These are phyloP conservation scores for Taphrina flavorubra DNA, from an alignment of 1,139 yeast genomes.

Conservation along the genomic window DNA sequence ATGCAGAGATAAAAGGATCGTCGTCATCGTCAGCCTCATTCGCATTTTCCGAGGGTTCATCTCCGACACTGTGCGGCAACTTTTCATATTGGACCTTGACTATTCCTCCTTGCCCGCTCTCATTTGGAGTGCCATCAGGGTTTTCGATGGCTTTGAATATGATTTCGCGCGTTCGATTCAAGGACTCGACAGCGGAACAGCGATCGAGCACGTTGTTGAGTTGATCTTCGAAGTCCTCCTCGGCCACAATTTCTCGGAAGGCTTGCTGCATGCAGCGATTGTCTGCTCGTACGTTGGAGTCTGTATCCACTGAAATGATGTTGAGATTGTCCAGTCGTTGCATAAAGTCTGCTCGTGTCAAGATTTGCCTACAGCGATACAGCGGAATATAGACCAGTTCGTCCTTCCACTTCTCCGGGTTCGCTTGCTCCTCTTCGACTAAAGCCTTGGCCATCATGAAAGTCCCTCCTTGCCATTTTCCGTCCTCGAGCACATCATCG, in stretches of 20 bases:
- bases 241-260: slow-evolving; percentile 74
- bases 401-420: slow-evolving; percentile 47
- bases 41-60: background rate
- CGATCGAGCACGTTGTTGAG: slow-evolving; percentile 72
- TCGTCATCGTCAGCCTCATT: slow-evolving; percentile 12
- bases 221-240: slow-evolving; percentile 74
- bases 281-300: slow-evolving; percentile 75
- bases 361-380: slow-evolving; percentile 82
- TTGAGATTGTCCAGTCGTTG: slow-evolving; percentile 75
- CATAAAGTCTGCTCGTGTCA: slow-evolving; percentile 84
- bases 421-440: slow-evolving; percentile 66
- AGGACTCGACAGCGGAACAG: slow-evolving; percentile 74
- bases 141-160: slow-evolving; percentile 67
- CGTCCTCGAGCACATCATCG: slow-evolving; percentile 86
- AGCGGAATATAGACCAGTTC: slow-evolving; percentile 72
- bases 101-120: slow-evolving; percentile 32
- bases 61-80: background rate
- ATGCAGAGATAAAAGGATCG: slow-evolving; percentile 14
- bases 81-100: slow-evolving; percentile 36
- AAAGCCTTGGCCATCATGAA: slow-evolving; percentile 75
- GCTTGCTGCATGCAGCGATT: slow-evolving; percentile 91
- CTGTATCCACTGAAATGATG: slow-evolving; percentile 76
- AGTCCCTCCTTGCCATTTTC: slow-evolving; percentile 77
- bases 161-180: slow-evolving; percentile 81
- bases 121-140: slow-evolving; percentile 31